Evolutionary conservation across 495 filamentous ascomycete species (phyloP), one percentile per base, ranked within the genome.

Genomic region (Neurospora sp.): DNA sequence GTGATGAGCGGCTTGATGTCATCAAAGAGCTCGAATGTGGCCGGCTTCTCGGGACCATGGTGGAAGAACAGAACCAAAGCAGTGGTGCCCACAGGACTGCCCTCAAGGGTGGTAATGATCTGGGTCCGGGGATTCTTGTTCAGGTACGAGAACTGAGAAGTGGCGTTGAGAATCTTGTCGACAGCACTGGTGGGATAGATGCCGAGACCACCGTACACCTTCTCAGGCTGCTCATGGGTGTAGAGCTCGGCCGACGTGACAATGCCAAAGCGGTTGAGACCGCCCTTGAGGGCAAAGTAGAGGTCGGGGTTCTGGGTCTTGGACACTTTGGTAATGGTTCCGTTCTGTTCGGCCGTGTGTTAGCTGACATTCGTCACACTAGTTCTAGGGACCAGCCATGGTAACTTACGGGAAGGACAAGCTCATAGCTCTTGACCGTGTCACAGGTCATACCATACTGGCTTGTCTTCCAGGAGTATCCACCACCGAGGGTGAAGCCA

Each of bases 241-340:
- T 81, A 74, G 14, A 88, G 75, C 7, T 82, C 78, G 53, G 86
- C 87, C 5, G 82, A 82, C 0, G 87, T 89, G 18, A 90, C 84
- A 68, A 86, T 83, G 38, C 86, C 85, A 68, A 85, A 87, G 70
- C 84, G 85, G 42, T 82, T 82, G 14, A 75, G 39, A 5, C 88
- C 88, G 2, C 88, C 89, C 44, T 83, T 83, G 3, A 90, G 80
- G 6, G 89, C 89, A 82, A 86, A 88, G 75, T 85, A 90, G 0
- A 91, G 76, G 75, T 89, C 88, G 0, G 80, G 46, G 73, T 88
- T 83, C 61, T 81, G 14, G 1, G n/a, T 42, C 3, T 40, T 20
- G 2, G 75, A 75, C 9, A 72, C 78, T 1, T 27, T 31, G 10
- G 78, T 76, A 42, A 79, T 73, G 3, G 74, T 78, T 22, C 78